Conservation (phyloP, 73 alveolate genomes). For the Stentor roeselii region DNA sequence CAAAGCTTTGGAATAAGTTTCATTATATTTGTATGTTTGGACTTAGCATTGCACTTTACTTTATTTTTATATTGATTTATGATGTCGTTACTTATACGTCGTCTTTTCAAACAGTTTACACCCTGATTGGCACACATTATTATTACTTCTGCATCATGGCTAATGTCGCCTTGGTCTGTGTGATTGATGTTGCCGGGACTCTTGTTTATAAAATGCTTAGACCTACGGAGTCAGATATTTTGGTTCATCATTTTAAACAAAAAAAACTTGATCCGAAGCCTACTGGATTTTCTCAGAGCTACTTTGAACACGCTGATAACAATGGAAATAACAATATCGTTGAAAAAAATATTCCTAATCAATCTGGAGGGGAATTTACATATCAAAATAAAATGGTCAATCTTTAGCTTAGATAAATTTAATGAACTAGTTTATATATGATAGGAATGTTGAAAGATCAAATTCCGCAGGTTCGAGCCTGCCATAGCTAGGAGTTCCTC, state of each 20-base stretch:
- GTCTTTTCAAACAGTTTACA: neutral
- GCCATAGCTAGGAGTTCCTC: neutral
- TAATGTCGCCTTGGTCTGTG: neutral
- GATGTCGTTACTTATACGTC: neutral
- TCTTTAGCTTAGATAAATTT: too few relatives aligned
- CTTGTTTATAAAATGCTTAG: neutral
- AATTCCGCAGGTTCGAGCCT: neutral
- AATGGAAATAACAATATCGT: too few relatives aligned
- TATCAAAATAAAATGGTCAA: neutral
- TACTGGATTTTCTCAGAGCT: neutral
- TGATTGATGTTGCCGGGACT: neutral
- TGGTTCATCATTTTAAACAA: neutral
- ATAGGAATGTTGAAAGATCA: neutral
- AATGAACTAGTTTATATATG: neutral
- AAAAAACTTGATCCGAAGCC: neutral
- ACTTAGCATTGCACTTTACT: neutral
- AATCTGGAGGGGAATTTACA: neutral
- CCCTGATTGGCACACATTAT: neutral
- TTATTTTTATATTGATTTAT: neutral
- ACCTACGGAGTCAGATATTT: neutral
- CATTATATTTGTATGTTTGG: neutral
- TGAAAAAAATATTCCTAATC: too few relatives aligned
- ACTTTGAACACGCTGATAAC: neutral
- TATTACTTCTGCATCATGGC: neutral
- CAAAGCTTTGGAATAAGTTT: conserved; percentile 36